A percentile compares a stretch with the other conserved stretches of the same genome.
Conservation (phyloP, 768 basidiomycete genomes). For the Multifurca ochricompacta region DNA sequence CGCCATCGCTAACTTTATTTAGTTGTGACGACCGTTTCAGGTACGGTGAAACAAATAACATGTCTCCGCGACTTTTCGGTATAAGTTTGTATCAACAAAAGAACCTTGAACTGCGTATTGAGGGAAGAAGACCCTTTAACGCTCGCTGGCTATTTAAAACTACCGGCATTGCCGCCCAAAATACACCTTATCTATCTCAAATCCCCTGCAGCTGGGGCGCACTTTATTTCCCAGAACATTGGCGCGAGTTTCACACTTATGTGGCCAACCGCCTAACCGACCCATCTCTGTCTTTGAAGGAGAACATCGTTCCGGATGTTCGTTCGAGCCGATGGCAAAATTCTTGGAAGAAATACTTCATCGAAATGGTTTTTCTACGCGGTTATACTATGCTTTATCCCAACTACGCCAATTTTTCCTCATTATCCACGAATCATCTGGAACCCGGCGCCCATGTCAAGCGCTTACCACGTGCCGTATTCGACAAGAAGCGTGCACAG, state of each 20-base stretch:
- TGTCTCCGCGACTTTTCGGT: slow-evolving; percentile 53
- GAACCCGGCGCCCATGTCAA: slow-evolving; percentile 79
- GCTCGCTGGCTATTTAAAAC: slow-evolving; percentile 50
- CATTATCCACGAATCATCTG: slow-evolving; percentile 85
- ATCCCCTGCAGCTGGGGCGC: slow-evolving; percentile 92
- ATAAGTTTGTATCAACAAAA: slow-evolving; percentile 86
- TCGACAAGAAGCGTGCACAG: slow-evolving; percentile 47
- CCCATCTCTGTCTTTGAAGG: slow-evolving; percentile 30
- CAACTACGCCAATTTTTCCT: slow-evolving; percentile 62
- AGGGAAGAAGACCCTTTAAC: slow-evolving; percentile 62
- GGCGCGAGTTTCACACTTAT: slow-evolving; percentile 81
- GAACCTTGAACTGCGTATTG: slow-evolving; percentile 60
- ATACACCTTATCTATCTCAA: slow-evolving; percentile 75
- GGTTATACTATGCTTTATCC: slow-evolving; percentile 89
- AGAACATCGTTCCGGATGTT: slow-evolving; percentile 57
- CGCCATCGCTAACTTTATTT: not conserved
- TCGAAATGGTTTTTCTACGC: slow-evolving; percentile 73
- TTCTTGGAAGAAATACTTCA: slow-evolving; percentile 88
- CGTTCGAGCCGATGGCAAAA: slow-evolving; percentile 75
- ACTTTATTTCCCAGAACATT: slow-evolving; percentile 82
- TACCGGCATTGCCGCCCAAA: slow-evolving; percentile 33
- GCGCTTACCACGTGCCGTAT: slow-evolving; percentile 37
- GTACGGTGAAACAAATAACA: slow-evolving; percentile 40
- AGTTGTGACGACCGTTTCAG: slow-evolving; percentile 31
- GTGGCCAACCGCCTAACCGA: slow-evolving; percentile 55